A percentile compares a stretch with the other conserved stretches of the same genome.
Conservation (phyloP, 805 yeast species). For the Kluyveromyces nonfermentans region DNA sequence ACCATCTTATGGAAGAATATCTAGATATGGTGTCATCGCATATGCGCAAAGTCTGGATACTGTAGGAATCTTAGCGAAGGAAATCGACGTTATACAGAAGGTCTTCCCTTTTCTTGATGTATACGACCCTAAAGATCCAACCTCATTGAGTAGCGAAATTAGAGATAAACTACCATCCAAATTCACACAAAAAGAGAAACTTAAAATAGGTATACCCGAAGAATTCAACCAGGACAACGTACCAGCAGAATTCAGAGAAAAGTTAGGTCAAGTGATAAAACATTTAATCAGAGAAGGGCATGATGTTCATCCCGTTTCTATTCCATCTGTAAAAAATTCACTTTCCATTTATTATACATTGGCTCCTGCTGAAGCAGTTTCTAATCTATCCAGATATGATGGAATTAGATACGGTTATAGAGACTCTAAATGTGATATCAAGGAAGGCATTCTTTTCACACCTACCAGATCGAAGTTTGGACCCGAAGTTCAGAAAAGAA, state of each 20-base stretch:
- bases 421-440: conserved; percentile 27
- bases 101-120: conserved; percentile 51
- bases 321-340: conserved; percentile 58
- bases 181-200: conserved; percentile 11
- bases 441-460: conserved; percentile 37
- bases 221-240: conserved; percentile 56
- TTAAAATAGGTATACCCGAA: conserved; percentile 62
- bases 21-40: conserved; percentile 85
- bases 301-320: conserved; percentile 50
- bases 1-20: conserved; percentile 86
- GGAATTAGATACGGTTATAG: conserved; percentile 78
- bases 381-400: conserved; percentile 83
- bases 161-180: conserved; percentile 25
- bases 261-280: conserved; percentile 40
- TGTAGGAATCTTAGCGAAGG: conserved; percentile 68
- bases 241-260: conserved; percentile 35
- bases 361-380: conserved; percentile 90
- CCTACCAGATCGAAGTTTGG: conserved; percentile 65
- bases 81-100: conserved; percentile 33
- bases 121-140: conserved; percentile 72
- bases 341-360: conserved; percentile 79
- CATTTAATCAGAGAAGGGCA: conserved; percentile 39
- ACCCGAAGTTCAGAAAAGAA: conserved; percentile 71
- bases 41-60: conserved; percentile 94
- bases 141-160: conserved; percentile 37